Conservation (phyloP, 805 yeast genomes). For the Wickerhamiella spandovensis region DNA sequence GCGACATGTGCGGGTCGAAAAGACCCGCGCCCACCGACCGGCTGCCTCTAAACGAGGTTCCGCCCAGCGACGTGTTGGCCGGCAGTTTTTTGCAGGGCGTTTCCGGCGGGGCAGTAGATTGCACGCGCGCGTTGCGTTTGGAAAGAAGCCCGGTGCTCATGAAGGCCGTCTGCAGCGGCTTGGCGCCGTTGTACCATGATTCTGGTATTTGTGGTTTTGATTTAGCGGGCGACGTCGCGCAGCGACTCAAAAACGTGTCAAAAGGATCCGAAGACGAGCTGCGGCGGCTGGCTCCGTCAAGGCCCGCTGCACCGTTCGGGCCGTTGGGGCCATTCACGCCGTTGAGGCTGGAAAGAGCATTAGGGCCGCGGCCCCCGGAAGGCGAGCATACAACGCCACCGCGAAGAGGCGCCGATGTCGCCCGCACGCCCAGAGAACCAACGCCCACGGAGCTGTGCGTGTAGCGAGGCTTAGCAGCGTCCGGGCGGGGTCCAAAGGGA, state of each 20-base stretch:
- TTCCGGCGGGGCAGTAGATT: slow-evolving; percentile 38
- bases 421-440: no score
- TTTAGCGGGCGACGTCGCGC: slow-evolving; percentile 6
- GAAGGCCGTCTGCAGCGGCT: slow-evolving; percentile 78
- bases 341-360: neutral
- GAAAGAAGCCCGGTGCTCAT: slow-evolving; percentile 59
- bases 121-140: slow-evolving; percentile 36
- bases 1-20: neutral
- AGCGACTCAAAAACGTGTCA: slow-evolving; percentile 7
- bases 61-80: neutral
- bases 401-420: slow-evolving; percentile 6
- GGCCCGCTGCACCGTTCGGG: neutral
- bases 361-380: neutral
- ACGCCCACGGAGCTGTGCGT: slow-evolving; percentile 6
- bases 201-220: slow-evolving; percentile 2
- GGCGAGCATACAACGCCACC: slow-evolving; percentile 5
- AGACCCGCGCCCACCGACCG: neutral
- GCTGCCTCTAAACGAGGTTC: neutral
- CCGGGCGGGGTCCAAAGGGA: slow-evolving; percentile 12
- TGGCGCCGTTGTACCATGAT: slow-evolving; percentile 16
- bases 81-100: slow-evolving; percentile 40
- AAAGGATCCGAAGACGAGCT: neutral
- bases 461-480: slow-evolving; percentile 10
- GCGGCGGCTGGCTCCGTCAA: neutral
- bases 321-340: neutral